Base-by-base conservation (phyloP, 169 alveolate species). In the Cryptosporidium meleagridis region DNA sequence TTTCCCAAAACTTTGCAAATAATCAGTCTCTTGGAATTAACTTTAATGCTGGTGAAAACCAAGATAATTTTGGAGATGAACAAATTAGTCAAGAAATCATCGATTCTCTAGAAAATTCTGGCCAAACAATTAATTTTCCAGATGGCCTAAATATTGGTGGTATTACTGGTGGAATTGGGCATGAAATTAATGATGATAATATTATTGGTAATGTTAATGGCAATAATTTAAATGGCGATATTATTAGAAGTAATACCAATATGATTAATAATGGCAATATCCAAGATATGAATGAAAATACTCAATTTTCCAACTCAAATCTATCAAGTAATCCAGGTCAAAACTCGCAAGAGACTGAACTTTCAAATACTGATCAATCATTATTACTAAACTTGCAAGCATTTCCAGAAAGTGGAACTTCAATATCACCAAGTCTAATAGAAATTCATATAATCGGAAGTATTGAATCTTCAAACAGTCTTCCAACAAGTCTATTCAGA, bases 361-460 rank as follows among this genome's bases (percentile, higher is more conserved):
- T 65, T 7, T 65, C 72, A 26, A 37, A n/a, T 21, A 39, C 72
- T 26, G 72, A 65, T 29, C 72, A 65, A 31, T 4, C 72, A 2
- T 10, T 29, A 31, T n/a, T 33, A 35, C 9, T 65, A 6, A 55
- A 55, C 41, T 9, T 72, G 35, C 75, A 55, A 29, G 3, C 72
- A 45, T 39, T 55, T 6, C 39, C 59, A 23, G 75, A 62, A 23
- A 35, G 48, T 48, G 80, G 29, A 35, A 12, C 59, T 41, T 65
- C 80, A 26, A 23, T 53, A 10, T 37, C 70, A 12, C 73, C 89
- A 26, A 80, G 58, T 59, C 75, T 80, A 2, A 80, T 80, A 18
- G 89, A 80, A 65, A 80, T 80, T 16, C 75, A 80, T 59, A 80
- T 80, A 31, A 80, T 80, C 35, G 89, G 89, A 44, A 80, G 18